These are phyloP conservation scores for Kodamaea hsintzibuensis DNA, from an alignment of 805 yeast species.

Conservation along the genomic window DNA sequence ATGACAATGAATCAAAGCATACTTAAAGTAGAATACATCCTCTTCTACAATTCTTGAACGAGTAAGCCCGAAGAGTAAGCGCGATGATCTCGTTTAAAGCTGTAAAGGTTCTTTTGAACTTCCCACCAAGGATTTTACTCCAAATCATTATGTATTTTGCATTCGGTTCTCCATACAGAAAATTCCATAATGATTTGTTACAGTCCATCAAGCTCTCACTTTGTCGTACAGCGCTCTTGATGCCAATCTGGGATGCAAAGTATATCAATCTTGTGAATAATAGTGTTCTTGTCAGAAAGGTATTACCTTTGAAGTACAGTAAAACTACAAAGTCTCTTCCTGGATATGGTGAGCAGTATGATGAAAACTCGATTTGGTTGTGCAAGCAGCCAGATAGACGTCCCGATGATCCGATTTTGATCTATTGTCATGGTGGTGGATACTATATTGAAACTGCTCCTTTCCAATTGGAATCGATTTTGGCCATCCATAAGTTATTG, in stretches of 20 bases:
- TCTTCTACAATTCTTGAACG: neutral
- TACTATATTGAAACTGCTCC: conserved; percentile 32
- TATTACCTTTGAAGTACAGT: conserved; percentile 7
- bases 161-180: conserved; percentile 18
- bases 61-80: neutral
- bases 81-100: conserved; percentile 11
- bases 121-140: conserved; percentile 18
- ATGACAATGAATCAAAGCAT: neutral
- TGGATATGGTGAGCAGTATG: conserved; percentile 34
- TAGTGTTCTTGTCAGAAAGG: conserved; percentile 13
- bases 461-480: conserved; percentile 30
- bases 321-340: conserved; percentile 17
- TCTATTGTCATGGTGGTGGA: conserved; percentile 44
- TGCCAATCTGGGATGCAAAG: conserved; percentile 16
- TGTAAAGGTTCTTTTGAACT: conserved; percentile 8
- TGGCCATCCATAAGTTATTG: conserved; percentile 30
- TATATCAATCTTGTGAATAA: conserved; percentile 13
- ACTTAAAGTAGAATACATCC: neutral
- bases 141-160: conserved; percentile 14
- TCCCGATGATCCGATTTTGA: conserved; percentile 29
- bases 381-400: conserved; percentile 27
- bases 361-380: conserved; percentile 35
- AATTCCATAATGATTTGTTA: conserved; percentile 13
- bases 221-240: conserved; percentile 15
- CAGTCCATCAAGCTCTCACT: conserved; percentile 16